Percentiles rank a stretch among this genome's conserved stretches.
Evolutionary conservation across 2,329 filamentous ascomycete genomes (phyloP).

Genomic region (Diaporthe citrichinensis): DNA sequence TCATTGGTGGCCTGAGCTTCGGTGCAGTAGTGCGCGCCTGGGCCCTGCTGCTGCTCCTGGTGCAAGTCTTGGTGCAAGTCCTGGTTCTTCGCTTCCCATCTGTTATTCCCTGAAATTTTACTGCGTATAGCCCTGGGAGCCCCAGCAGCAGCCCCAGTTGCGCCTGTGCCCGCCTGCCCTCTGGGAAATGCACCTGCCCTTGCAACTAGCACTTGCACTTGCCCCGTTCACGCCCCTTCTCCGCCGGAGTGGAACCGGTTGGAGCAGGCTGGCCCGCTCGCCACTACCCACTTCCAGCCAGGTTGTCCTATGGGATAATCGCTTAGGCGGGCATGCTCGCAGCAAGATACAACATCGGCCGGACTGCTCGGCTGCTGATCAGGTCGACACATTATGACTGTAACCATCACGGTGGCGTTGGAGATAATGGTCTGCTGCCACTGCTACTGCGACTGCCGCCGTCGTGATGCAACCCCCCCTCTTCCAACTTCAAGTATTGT

Average conservation of each 20-base stretch:
- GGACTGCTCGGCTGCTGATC: conserved; percentile 29
- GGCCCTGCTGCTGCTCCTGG: conserved; percentile 12
- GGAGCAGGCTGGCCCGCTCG: conserved; percentile 11
- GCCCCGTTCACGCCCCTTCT: conserved; percentile 23
- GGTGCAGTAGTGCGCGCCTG: conserved; percentile 18
- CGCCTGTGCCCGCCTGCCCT: neutral
- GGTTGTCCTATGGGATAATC: neutral
- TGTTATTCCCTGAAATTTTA: conserved; percentile 22
- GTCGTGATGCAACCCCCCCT: conserved; percentile 23
- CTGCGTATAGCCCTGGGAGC: neutral
- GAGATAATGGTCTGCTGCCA: conserved; percentile 11
- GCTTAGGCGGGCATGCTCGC: neutral
- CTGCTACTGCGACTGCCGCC: neutral
- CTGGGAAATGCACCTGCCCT: neutral
- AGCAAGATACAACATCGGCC: conserved; percentile 21
- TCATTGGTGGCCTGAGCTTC: conserved; percentile 33
- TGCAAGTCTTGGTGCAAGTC: too few relatives aligned
- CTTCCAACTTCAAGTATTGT: neutral
- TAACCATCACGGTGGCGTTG: conserved; percentile 18
- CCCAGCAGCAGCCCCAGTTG: conserved; percentile 4
- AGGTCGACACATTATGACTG: neutral
- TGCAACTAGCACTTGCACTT: conserved; percentile 11
- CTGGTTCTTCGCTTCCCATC: neutral
- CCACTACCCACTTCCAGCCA: neutral
- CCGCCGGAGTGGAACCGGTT: conserved; percentile 26